phyloP scores from a whole-genome alignment of 176 grass and related monocot genomes.

The Ensete ventricosum region DNA sequence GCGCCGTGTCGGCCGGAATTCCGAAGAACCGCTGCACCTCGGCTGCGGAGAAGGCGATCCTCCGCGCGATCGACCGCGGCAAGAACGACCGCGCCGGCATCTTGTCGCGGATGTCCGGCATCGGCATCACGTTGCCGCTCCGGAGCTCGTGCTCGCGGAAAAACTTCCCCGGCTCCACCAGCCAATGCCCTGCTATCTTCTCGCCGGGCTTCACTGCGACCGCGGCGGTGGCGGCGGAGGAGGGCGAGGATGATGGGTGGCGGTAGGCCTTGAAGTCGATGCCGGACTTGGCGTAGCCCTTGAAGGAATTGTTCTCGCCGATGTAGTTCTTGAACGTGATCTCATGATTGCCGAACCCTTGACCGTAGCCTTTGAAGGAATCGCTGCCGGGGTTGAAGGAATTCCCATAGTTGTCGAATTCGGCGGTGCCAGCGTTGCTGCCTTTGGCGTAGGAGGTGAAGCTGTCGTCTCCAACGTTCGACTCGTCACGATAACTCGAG shows the following conservation, averaged over 20 bases:
- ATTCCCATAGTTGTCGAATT: not conserved
- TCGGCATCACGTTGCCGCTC: slow-evolving; percentile 6
- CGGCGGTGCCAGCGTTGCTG: not conserved
- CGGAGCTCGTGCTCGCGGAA: slow-evolving; percentile 6
- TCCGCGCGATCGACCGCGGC: not conserved
- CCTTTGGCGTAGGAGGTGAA: slow-evolving; percentile 12
- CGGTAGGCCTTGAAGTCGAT: not conserved
- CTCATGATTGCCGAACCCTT: not conserved
- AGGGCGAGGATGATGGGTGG: not conserved
- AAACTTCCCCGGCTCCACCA: slow-evolving; percentile 9
- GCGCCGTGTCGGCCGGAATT: not conserved
- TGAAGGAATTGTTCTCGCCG: slow-evolving; percentile 1
- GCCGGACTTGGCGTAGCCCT: slow-evolving; percentile 2
- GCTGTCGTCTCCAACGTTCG: slow-evolving; percentile 3
- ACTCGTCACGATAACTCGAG: not conserved
- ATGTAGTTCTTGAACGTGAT: slow-evolving; percentile 1
- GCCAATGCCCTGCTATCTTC: not conserved
- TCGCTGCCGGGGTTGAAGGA: not conserved
- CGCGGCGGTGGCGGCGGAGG: not conserved
- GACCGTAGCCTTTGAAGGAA: slow-evolving; percentile 5
- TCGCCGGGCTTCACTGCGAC: not conserved
- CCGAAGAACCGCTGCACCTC: not conserved
- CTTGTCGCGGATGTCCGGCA: slow-evolving; percentile 12
- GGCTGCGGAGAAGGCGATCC: slow-evolving; percentile 1
- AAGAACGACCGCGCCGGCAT: slow-evolving; percentile 5